These are phyloP conservation scores for Penicillium thymicola DNA, from an alignment of 2,329 filamentous ascomycete species.

Conservation along the genomic window DNA sequence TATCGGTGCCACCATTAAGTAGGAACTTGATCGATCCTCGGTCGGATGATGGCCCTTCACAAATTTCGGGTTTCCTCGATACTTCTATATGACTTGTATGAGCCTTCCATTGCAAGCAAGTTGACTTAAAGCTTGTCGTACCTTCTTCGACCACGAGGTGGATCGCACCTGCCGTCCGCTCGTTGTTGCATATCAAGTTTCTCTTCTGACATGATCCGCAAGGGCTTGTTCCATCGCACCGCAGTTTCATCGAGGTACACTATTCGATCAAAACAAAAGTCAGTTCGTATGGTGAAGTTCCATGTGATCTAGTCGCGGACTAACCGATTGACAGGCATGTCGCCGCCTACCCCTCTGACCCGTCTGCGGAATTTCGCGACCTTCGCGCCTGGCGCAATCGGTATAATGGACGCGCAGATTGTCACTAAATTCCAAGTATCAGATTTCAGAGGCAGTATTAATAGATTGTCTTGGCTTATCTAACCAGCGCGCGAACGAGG, in stretches of 20 bases:
- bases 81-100: constrained; percentile 8
- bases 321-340: constrained; percentile 48
- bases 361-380: constrained; percentile 44
- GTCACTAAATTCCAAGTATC: constrained; percentile 34
- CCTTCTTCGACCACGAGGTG: constrained; percentile 17
- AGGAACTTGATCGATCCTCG: constrained; percentile 48
- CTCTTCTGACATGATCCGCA: constrained; percentile 46
- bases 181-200: constrained; percentile 41
- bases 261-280: constrained; percentile 13
- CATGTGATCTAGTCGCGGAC: constrained; percentile 8
- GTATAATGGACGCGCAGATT: constrained; percentile 48
- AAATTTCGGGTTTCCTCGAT: constrained; percentile 27
- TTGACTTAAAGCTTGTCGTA: constrained; percentile 4
- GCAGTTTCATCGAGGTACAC: constrained; percentile 49
- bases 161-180: constrained; percentile 22
- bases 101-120: background rate
- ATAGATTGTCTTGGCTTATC: constrained; percentile 9
- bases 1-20: constrained; percentile 46
- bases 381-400: constrained; percentile 42
- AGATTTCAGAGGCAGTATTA: background rate
- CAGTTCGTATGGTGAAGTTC: background rate
- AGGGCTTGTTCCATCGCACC: constrained; percentile 45
- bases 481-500: constrained; percentile 47
- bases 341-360: constrained; percentile 46
- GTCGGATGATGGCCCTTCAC: constrained; percentile 34